Conservation (phyloP, 148 eudicot genomes). For the Rhododendron vialii region DNA sequence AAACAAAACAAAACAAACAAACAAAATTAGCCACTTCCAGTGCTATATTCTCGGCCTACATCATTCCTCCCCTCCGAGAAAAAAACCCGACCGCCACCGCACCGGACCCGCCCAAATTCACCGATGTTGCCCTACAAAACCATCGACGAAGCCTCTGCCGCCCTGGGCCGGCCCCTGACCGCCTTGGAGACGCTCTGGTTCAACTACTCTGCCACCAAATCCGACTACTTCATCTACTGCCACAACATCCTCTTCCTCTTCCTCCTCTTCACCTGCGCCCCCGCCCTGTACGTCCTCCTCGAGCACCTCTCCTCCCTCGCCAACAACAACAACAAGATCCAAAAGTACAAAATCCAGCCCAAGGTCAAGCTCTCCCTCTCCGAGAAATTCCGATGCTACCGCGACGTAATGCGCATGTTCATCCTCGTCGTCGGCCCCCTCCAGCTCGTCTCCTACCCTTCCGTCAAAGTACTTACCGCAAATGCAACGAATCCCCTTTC, state of each 20-base stretch:
- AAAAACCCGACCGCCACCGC: neutral
- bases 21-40: neutral
- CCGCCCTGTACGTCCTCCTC: constrained; percentile 42
- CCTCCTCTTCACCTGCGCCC: constrained; percentile 55
- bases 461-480: constrained; percentile 38
- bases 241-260: constrained; percentile 83
- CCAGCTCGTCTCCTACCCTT: constrained; percentile 72
- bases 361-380: constrained; percentile 47
- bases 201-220: constrained; percentile 69
- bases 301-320: constrained; percentile 25
- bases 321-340: constrained; percentile 14
- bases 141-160: constrained; percentile 45
- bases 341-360: constrained; percentile 70
- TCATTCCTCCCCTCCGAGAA: neutral
- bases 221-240: constrained; percentile 75
- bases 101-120: neutral
- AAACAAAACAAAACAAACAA: neutral
- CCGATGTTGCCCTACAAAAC: constrained; percentile 72
- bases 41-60: neutral
- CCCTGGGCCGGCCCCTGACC: constrained; percentile 55
- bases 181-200: constrained; percentile 64
- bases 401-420: constrained; percentile 70
- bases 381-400: constrained; percentile 54
- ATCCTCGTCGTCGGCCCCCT: constrained; percentile 75
- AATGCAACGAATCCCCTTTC: neutral